These are phyloP conservation scores for Cutaneotrichosporon arboriforme DNA, from an alignment of 1,284 basidiomycete species.

Conservation along the genomic window DNA sequence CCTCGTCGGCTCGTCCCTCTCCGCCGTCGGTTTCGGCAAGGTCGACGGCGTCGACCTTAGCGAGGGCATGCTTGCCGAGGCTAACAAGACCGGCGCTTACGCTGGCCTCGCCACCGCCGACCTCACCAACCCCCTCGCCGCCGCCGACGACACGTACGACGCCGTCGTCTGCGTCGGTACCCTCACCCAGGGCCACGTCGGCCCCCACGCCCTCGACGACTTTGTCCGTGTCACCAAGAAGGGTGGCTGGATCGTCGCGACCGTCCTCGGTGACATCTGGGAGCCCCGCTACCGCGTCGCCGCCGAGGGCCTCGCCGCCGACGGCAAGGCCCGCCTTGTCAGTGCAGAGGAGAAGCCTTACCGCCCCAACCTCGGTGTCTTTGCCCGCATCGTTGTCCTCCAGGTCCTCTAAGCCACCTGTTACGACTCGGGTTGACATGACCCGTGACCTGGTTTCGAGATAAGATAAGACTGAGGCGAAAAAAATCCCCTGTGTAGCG, in stretches of 20 bases:
- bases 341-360: conserved; percentile 3
- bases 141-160: conserved; percentile 3
- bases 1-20: conserved; percentile 7
- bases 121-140: conserved; percentile 3
- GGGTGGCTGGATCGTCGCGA: conserved; percentile 6
- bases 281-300: conserved; percentile 1
- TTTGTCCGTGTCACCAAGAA: conserved; percentile 8
- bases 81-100: conserved; percentile 8
- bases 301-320: not conserved
- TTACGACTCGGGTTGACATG: too few relatives aligned
- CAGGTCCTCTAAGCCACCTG: not conserved
- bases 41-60: conserved; percentile 13
- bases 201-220: conserved; percentile 6
- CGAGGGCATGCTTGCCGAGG: conserved; percentile 7
- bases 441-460: too few relatives aligned
- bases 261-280: conserved; percentile 12
- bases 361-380: conserved; percentile 5
- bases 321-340: not conserved
- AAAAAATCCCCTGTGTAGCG: too few relatives aligned
- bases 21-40: not conserved
- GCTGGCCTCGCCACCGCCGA: conserved; percentile 2
- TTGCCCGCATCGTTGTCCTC: conserved; percentile 6
- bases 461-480: too few relatives aligned
- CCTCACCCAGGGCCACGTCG: conserved; percentile 14
- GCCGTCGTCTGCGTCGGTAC: conserved; percentile 12